Evolutionary conservation across 2,329 filamentous ascomycete genomes (phyloP).

Genomic region (Parascedosporium putredinis): DNA sequence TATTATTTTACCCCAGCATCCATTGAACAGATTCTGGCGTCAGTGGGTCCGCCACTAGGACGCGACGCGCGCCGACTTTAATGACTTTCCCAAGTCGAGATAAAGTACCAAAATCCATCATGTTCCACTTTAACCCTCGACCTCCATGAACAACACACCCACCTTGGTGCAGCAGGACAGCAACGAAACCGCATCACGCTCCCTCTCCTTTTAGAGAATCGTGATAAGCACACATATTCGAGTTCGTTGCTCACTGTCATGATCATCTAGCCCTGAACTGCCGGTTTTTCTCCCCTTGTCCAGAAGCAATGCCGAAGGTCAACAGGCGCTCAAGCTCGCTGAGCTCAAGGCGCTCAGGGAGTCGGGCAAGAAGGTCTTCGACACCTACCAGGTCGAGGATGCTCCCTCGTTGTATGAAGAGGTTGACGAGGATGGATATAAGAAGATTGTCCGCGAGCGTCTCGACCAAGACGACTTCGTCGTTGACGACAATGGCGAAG

Average conservation of each 20-base stretch:
- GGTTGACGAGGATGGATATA: slow-evolving; percentile 94
- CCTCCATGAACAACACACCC: neutral
- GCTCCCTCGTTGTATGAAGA: slow-evolving; percentile 85
- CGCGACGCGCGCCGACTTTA: slow-evolving; percentile 2
- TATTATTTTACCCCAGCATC: neutral
- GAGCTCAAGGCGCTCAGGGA: slow-evolving; percentile 77
- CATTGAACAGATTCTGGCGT: neutral
- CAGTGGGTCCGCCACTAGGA: neutral
- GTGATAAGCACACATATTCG: neutral
- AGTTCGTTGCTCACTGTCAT: slow-evolving; percentile 6
- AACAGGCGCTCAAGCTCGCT: slow-evolving; percentile 45
- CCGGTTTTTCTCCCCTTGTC: neutral
- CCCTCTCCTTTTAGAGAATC: neutral
- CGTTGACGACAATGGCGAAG: slow-evolving; percentile 94
- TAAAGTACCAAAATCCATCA: neutral
- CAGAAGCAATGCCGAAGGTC: slow-evolving; percentile 3
- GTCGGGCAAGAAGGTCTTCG: slow-evolving; percentile 83
- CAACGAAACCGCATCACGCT: neutral
- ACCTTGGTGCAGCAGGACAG: neutral
- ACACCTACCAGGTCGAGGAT: slow-evolving; percentile 77
- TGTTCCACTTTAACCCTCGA: neutral
- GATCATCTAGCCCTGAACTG: slow-evolving; percentile 4
- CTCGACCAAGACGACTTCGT: slow-evolving; percentile 95
- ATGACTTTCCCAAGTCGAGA: slow-evolving; percentile 1
- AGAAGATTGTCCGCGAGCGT: slow-evolving; percentile 82